phyloP scores from a whole-genome alignment of 495 filamentous ascomycete species.

The Penicillium flavigenum region DNA sequence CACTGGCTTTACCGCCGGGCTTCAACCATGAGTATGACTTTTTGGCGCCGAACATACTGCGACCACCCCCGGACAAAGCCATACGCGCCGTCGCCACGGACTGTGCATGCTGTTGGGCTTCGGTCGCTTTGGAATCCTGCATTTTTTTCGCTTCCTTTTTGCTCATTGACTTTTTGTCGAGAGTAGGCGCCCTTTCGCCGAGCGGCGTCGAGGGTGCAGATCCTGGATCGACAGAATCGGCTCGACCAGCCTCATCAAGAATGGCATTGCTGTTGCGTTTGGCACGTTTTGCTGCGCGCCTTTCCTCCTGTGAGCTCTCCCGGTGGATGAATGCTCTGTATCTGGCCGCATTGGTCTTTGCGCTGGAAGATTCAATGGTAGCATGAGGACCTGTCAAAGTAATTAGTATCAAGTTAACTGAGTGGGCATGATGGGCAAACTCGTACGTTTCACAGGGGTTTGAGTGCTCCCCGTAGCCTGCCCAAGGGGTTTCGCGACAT shows the following conservation, averaged over 20 bases:
- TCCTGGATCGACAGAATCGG: constrained; percentile 40
- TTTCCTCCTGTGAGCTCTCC: constrained; percentile 49
- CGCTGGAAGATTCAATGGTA: constrained; percentile 18
- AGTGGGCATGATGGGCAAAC: background rate
- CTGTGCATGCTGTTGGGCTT: constrained; percentile 52
- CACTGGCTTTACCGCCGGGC: constrained; percentile 37
- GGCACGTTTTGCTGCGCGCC: constrained; percentile 50
- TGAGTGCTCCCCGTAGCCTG: constrained; percentile 38
- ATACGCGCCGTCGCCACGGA: constrained; percentile 50
- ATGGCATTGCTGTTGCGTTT: constrained; percentile 46
- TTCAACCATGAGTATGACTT: constrained; percentile 51
- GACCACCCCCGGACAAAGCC: constrained; percentile 36
- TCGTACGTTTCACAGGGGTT: constrained; percentile 63
- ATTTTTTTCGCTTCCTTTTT: constrained; percentile 56
- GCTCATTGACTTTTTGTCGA: constrained; percentile 56
- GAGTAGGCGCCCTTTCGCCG: constrained; percentile 42
- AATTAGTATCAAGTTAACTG: constrained; percentile 12
- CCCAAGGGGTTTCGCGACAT: constrained; percentile 55
- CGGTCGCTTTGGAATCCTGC: constrained; percentile 48
- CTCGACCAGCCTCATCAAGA: constrained; percentile 38
- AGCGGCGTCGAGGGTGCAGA: constrained; percentile 46
- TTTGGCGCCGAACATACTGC: constrained; percentile 43
- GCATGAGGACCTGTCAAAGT: constrained; percentile 35
- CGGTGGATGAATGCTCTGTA: constrained; percentile 36
- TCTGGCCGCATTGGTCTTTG: constrained; percentile 35